Conservation (phyloP, 1,284 basidiomycete genomes). For the Cryptococcus sp. region DNA sequence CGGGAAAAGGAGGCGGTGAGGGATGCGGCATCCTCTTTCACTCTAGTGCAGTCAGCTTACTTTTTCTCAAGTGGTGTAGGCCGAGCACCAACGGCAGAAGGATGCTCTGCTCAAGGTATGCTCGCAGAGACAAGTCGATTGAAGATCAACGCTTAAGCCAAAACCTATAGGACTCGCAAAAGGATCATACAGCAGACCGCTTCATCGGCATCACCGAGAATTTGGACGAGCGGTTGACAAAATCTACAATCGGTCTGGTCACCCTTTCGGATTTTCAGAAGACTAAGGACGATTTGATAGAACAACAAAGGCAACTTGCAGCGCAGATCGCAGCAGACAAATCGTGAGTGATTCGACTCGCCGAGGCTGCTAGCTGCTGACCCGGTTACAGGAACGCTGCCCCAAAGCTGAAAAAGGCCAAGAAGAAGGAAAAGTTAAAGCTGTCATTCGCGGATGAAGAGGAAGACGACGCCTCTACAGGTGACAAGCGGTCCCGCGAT, state of each 20-base stretch:
- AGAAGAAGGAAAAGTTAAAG: conserved; percentile 88
- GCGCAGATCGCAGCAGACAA: conserved; percentile 57
- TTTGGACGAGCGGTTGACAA: conserved; percentile 91
- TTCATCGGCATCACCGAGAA: conserved; percentile 94
- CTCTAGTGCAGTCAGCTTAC: conserved; percentile 3
- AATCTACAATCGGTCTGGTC: conserved; percentile 91
- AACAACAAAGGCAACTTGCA: conserved; percentile 85
- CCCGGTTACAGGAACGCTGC: conserved; percentile 8
- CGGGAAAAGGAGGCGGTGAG: conserved; percentile 41
- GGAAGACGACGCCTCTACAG: conserved; percentile 54
- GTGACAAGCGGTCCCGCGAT: conserved; percentile 27
- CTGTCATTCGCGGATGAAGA: conserved; percentile 89
- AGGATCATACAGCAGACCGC: conserved; percentile 75
- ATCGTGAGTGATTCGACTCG: conserved; percentile 19
- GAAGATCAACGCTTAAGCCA: too few relatives aligned
- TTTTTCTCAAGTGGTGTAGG: conserved; percentile 21
- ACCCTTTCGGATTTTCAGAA: conserved; percentile 90
- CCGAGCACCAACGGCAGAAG: conserved; percentile 39
- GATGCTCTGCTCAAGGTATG: conserved; percentile 38
- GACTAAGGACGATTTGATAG: conserved; percentile 83
- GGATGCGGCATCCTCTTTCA: conserved; percentile 1
- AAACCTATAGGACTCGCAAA: conserved; percentile 50
- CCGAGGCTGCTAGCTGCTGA: conserved; percentile 1
- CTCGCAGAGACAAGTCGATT: neutral
- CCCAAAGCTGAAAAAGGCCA: conserved; percentile 76